These are phyloP conservation scores for Recurvomyces mirabilis DNA, from an alignment of 495 filamentous ascomycete species.

Conservation along the genomic window DNA sequence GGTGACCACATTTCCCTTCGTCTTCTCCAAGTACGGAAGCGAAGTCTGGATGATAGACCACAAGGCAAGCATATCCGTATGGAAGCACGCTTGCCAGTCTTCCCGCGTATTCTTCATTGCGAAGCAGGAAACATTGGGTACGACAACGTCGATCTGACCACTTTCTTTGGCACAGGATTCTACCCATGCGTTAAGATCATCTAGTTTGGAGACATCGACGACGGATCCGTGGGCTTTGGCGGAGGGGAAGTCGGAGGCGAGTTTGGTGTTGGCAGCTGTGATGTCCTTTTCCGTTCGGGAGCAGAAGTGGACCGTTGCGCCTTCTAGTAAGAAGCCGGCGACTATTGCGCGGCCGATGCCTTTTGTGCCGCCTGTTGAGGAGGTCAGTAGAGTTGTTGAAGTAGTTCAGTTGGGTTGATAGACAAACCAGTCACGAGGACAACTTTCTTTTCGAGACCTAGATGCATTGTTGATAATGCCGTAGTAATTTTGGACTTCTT, in stretches of 20 bases:
- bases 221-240: conserved; percentile 10
- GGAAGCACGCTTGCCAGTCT: conserved; percentile 11
- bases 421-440: conserved; percentile 12
- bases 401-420: not conserved
- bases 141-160: conserved; percentile 16
- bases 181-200: conserved; percentile 10
- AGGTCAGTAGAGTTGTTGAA: not conserved
- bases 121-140: conserved; percentile 16
- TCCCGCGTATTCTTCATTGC: conserved; percentile 5
- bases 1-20: conserved; percentile 15
- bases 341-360: conserved; percentile 20
- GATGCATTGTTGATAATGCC: conserved; percentile 17
- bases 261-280: conserved; percentile 5
- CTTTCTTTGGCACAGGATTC: conserved; percentile 5
- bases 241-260: conserved; percentile 8
- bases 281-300: conserved; percentile 14
- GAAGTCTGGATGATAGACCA: conserved; percentile 6
- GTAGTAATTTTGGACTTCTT: too few species aligned
- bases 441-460: conserved; percentile 14
- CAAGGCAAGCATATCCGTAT: conserved; percentile 12
- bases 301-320: conserved; percentile 23
- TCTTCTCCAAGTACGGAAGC: conserved; percentile 15
- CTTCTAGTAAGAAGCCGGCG: conserved; percentile 11
- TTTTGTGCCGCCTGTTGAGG: conserved; percentile 18
- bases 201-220: conserved; percentile 13